phyloP scores from a whole-genome alignment of 1,284 basidiomycete species.

The Malassezia pachydermatis region DNA sequence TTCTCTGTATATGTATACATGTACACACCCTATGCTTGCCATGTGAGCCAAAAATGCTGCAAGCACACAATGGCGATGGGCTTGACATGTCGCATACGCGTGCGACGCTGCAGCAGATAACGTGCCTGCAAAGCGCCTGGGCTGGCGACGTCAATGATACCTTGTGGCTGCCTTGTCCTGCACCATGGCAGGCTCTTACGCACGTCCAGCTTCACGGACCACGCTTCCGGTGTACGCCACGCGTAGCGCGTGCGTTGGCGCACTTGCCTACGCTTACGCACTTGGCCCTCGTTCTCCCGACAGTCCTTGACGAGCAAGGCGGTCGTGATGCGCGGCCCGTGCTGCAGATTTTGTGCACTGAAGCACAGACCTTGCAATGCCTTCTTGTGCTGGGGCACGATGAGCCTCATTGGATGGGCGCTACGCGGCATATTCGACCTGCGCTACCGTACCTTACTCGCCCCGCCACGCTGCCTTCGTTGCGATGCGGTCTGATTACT shows the following conservation, averaged over 20 bases:
- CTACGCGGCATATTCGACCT: background rate
- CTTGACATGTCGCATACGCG: background rate
- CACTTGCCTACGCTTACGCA: conserved; percentile 3
- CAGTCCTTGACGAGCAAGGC: background rate
- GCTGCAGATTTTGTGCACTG: background rate
- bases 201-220: conserved; percentile 11
- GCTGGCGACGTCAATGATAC: conserved; percentile 9
- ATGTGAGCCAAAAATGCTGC: conserved; percentile 4
- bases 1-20: background rate
- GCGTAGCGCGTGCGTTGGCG: background rate
- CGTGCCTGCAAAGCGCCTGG: conserved; percentile 11
- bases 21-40: background rate
- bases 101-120: conserved; percentile 2
- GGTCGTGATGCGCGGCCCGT: background rate
- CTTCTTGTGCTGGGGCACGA: conserved; percentile 7
- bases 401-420: conserved; percentile 10
- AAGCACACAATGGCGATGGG: background rate
- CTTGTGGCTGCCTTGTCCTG: background rate
- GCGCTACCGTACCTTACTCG: background rate
- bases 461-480: background rate
- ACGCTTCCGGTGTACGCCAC: conserved; percentile 6
- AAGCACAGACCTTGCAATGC: background rate
- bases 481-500: no score
- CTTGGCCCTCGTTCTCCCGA: conserved; percentile 6
- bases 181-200: conserved; percentile 4